These are phyloP conservation scores for Senecio squalidus DNA, from an alignment of 140 eudicot species.

Conservation along the genomic window DNA sequence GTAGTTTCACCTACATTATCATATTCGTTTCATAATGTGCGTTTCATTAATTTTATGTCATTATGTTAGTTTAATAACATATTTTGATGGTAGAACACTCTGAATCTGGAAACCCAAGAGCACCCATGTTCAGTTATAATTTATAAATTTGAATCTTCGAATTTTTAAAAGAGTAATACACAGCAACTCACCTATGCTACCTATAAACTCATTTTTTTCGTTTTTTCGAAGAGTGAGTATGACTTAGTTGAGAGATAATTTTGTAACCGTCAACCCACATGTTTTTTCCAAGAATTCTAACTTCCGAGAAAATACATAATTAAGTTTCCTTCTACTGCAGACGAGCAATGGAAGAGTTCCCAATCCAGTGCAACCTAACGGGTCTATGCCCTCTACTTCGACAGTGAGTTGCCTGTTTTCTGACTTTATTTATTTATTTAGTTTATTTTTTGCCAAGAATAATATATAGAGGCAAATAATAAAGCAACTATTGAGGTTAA, in stretches of 20 bases:
- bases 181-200: neutral
- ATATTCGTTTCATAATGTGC: neutral
- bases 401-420: conserved; percentile 2
- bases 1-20: neutral
- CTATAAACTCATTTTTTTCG: neutral
- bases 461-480: neutral
- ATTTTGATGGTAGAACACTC: neutral
- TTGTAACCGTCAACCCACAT: too few species aligned
- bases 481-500: neutral
- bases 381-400: conserved; percentile 2
- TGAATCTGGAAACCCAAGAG: neutral
- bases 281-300: too few species aligned
- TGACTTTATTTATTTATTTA: neutral
- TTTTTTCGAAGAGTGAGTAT: too few species aligned
- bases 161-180: neutral
- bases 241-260: too few species aligned
- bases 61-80: neutral
- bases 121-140: neutral
- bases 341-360: conserved; percentile 11
- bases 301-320: too few species aligned
- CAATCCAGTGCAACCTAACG: neutral
- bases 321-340: conserved; percentile 2
- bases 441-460: neutral
- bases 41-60: neutral
- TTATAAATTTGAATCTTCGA: neutral